A percentile compares a stretch with the other conserved stretches of the same genome.
Conservation (phyloP, 805 yeast genomes). For the Nakazawaea wickerhamii region DNA sequence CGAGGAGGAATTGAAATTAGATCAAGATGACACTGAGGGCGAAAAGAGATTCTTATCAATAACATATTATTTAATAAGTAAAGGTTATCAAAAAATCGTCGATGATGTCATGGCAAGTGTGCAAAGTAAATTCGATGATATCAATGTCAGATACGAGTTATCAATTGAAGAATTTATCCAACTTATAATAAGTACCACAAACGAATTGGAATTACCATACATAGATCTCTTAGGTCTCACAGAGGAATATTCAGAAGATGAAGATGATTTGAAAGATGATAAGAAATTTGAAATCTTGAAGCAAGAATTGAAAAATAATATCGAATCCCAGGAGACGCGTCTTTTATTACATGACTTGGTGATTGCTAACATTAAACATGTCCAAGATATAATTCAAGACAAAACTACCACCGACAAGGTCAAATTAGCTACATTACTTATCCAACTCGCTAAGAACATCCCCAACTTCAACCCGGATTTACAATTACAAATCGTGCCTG, state of each 20-base stretch:
- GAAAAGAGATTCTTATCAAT: constrained; percentile 82
- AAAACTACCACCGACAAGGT: not conserved
- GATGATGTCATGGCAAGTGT: constrained; percentile 52
- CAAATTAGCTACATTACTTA: constrained; percentile 66
- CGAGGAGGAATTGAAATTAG: constrained; percentile 14
- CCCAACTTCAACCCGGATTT: constrained; percentile 35
- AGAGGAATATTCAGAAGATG: constrained; percentile 10
- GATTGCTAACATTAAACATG: constrained; percentile 5
- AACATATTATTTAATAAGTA: constrained; percentile 91
- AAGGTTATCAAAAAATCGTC: constrained; percentile 68
- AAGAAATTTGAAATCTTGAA: constrained; percentile 25
- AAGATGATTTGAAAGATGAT: constrained; percentile 20
- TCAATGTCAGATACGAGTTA: constrained; percentile 72
- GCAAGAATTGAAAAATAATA: constrained; percentile 25
- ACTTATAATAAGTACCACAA: constrained; percentile 34
- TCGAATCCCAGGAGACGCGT: constrained; percentile 21
- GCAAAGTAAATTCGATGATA: constrained; percentile 48
- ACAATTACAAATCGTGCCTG: constrained; percentile 46
- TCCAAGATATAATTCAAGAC: constrained; percentile 9
- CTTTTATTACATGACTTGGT: constrained; percentile 33
- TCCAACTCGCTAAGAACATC: constrained; percentile 49
- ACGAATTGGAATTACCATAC: constrained; percentile 18
- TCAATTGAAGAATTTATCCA: constrained; percentile 54
- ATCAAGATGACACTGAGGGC: constrained; percentile 28
- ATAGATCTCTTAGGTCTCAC: constrained; percentile 10